Evolutionary conservation across 306 rosid genomes (phyloP), one percentile per base, ranked within the genome.

Genomic region (Vigna mungo): DNA sequence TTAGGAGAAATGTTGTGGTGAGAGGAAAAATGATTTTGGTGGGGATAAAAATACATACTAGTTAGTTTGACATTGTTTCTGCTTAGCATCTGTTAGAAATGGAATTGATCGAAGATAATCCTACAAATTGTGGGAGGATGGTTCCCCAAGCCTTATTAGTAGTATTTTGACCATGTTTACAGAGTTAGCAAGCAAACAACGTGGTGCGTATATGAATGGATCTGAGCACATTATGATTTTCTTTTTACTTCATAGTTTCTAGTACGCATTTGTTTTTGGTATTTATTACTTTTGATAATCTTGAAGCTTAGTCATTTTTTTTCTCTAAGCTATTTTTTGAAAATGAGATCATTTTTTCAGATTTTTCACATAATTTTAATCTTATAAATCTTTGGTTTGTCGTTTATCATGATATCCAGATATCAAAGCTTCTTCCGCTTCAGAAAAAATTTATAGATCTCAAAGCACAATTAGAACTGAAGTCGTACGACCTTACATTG

Each of bases 401-500:
- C 79, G 55, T 77, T 79, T 75, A 55, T 84, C 68, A 68, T 81
- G 78, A 68, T 37, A 72, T 79, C 76, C 91, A 95, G 98, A 95
- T 95, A 23, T 32, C 80, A 20, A 88, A 89, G 83, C 89, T 95
- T 74, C 83, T 84, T 76, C 98, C 98, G 37, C 92, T 88, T 79
- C 89, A 92, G 75, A 92, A 90, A 71, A 90, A 84, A 76, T 92
- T 86, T 88, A 80, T 51, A 56, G 91, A 85, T 76, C 89, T 92
- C 68, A 92, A 89, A 81, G 66, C 87, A 77, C 92, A 89, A 54
- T 86, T 95, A 49, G 97, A 95, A 87, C 93, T 95, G 36, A 95
- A 92, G 71, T 76, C 66, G 37, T 85, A 92, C 73, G 97, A 95
- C 83, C 97, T 95, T 72, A 86, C 92, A 25, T 77, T 95, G 72